These are phyloP conservation scores for Brassica juncea DNA, from an alignment of 345 rosid species.

Conservation along the genomic window DNA sequence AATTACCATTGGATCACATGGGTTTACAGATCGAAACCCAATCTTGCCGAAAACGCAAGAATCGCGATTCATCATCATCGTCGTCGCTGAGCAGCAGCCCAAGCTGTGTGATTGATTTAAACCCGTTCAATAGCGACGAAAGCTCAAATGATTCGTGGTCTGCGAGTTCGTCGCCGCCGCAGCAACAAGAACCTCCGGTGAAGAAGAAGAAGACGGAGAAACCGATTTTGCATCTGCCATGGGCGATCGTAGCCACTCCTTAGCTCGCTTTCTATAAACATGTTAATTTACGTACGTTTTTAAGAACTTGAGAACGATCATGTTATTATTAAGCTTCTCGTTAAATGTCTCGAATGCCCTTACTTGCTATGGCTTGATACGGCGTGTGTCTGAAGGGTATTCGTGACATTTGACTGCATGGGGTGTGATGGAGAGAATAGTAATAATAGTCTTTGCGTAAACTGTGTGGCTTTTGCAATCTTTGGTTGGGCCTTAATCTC, in stretches of 20 bases:
- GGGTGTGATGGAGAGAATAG: conserved; percentile 21
- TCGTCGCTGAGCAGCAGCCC: conserved; percentile 47
- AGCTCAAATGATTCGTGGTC: conserved; percentile 35
- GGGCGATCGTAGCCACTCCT: conserved; percentile 41
- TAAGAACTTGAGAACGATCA: background rate
- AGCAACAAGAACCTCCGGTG: conserved; percentile 39
- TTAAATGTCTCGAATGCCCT: conserved; percentile 49
- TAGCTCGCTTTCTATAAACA: conserved; percentile 6
- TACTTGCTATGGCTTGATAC: conserved; percentile 5
- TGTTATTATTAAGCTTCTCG: conserved; percentile 16
- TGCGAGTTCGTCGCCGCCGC: background rate
- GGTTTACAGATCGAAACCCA: background rate
- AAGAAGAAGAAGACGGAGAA: conserved; percentile 58
- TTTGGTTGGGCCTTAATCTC: conserved; percentile 20
- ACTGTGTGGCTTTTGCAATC: conserved; percentile 22
- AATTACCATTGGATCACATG: conserved; percentile 19
- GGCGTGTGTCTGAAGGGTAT: conserved; percentile 28
- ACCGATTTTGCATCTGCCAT: conserved; percentile 25
- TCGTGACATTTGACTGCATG: conserved; percentile 45
- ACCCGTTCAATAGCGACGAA: conserved; percentile 50
- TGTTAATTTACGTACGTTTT: background rate
- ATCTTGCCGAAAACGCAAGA: conserved; percentile 57
- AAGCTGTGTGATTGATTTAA: conserved; percentile 64
- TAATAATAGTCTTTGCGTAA: conserved; percentile 29
- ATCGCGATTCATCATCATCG: conserved; percentile 11